Conservation (phyloP, 2,329 filamentous ascomycete species). For the Scortechinia acanthostroma region DNA sequence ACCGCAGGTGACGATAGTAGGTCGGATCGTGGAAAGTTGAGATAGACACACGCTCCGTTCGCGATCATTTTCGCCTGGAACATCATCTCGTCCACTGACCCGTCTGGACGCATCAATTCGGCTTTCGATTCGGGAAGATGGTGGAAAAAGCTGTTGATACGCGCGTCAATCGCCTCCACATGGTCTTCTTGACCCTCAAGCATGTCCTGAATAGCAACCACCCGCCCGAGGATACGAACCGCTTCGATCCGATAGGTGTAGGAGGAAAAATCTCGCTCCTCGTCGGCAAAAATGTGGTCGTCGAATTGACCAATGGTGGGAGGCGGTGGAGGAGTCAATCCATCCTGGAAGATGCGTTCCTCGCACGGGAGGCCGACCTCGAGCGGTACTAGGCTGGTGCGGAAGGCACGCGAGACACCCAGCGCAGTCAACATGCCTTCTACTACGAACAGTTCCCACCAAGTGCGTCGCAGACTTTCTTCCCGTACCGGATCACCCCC, state of each 20-base stretch:
- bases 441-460: constrained; percentile 56
- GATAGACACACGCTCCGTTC: constrained; percentile 34
- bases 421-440: constrained; percentile 43
- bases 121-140: constrained; percentile 46
- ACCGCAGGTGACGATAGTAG: constrained; percentile 27
- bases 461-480: constrained; percentile 52
- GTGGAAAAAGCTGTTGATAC: constrained; percentile 47
- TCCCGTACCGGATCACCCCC: constrained; percentile 30
- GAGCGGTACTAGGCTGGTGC: constrained; percentile 15
- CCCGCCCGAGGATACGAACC: constrained; percentile 46
- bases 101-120: constrained; percentile 40
- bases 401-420: constrained; percentile 39
- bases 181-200: constrained; percentile 33
- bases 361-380: constrained; percentile 47
- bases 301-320: constrained; percentile 28
- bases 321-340: neutral
- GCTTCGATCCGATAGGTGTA: constrained; percentile 56
- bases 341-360: constrained; percentile 36
- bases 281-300: constrained; percentile 42
- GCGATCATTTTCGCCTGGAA: constrained; percentile 57
- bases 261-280: constrained; percentile 44
- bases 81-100: constrained; percentile 51
- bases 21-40: constrained; percentile 22
- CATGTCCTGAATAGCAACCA: constrained; percentile 30
- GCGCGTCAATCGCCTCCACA: constrained; percentile 46